A percentile compares a stretch with the other conserved stretches of the same genome.
These are phyloP conservation scores for Psilocybe sp. DNA, from an alignment of 768 basidiomycete genomes.

Conservation along the genomic window DNA sequence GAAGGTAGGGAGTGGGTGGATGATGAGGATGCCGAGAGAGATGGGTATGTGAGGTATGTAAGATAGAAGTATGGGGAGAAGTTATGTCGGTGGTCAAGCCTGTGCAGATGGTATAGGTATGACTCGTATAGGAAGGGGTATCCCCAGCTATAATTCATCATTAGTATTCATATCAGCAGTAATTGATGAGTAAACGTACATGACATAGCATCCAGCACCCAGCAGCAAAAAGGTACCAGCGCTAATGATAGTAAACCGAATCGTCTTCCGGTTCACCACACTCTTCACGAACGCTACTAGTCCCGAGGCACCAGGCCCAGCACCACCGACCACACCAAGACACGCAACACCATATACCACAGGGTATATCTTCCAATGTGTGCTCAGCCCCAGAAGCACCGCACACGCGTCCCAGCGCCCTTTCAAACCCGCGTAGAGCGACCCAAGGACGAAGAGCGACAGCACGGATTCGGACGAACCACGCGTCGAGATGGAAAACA, in stretches of 20 bases:
- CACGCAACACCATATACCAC: conserved; percentile 86
- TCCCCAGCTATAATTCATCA: conserved; percentile 71
- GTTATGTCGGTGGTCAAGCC: conserved; percentile 96
- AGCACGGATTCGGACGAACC: conserved; percentile 94
- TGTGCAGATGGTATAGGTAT: conserved; percentile 87
- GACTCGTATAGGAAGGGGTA: conserved; percentile 88
- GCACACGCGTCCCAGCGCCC: conserved; percentile 66
- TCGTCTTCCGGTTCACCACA: conserved; percentile 46
- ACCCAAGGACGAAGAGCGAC: conserved; percentile 71
- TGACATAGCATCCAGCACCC: conserved; percentile 61
- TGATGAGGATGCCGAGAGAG: conserved; percentile 15
- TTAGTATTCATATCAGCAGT: background rate
- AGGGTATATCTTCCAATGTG: conserved; percentile 98
- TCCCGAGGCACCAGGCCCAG: conserved; percentile 8
- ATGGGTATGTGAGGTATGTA: conserved; percentile 83
- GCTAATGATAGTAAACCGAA: conserved; percentile 70
- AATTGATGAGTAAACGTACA: conserved; percentile 27
- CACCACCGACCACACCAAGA: conserved; percentile 47
- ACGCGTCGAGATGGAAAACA: conserved; percentile 94
- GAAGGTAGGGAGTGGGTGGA: conserved; percentile 16
- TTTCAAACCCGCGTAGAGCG: conserved; percentile 58
- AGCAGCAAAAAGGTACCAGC: conserved; percentile 64
- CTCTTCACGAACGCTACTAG: conserved; percentile 31
- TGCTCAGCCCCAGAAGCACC: conserved; percentile 71
- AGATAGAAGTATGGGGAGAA: conserved; percentile 98